These are phyloP conservation scores for Hirschioporus abietinus DNA, from an alignment of 768 basidiomycete species.

Conservation along the genomic window DNA sequence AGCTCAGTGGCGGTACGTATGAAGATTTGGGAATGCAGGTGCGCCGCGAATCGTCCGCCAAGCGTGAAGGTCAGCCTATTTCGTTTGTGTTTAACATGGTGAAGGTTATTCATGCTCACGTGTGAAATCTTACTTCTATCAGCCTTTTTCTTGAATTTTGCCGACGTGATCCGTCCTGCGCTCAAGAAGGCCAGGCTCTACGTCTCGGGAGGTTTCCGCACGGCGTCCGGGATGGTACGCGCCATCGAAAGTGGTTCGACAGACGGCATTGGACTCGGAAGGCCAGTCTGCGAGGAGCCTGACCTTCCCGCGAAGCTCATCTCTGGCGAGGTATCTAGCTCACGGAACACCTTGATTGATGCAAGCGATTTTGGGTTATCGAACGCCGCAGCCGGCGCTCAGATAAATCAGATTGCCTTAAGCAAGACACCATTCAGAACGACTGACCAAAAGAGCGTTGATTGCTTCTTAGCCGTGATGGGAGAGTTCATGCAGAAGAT, in stretches of 20 bases:
- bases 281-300: background rate
- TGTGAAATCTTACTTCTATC: background rate
- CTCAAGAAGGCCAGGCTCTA: conserved; percentile 22
- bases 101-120: background rate
- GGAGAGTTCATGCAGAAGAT: background rate
- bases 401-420: background rate
- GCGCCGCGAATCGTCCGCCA: background rate
- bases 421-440: background rate
- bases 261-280: background rate
- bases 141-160: conserved; percentile 27
- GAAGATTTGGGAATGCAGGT: conserved; percentile 17
- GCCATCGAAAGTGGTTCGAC: conserved; percentile 14
- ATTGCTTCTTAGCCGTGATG: background rate
- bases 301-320: background rate
- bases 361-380: background rate
- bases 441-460: background rate
- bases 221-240: conserved; percentile 23
- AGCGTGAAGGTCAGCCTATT: background rate
- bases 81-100: background rate
- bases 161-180: conserved; percentile 24
- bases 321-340: background rate
- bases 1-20: conserved; percentile 37
- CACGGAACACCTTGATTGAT: background rate
- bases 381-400: no score
- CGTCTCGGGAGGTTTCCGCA: conserved; percentile 28